Evolutionary conservation across 208 protist genomes (phyloP), one percentile per base, ranked within the genome.

Genomic region (Leishmania lainsoni): DNA sequence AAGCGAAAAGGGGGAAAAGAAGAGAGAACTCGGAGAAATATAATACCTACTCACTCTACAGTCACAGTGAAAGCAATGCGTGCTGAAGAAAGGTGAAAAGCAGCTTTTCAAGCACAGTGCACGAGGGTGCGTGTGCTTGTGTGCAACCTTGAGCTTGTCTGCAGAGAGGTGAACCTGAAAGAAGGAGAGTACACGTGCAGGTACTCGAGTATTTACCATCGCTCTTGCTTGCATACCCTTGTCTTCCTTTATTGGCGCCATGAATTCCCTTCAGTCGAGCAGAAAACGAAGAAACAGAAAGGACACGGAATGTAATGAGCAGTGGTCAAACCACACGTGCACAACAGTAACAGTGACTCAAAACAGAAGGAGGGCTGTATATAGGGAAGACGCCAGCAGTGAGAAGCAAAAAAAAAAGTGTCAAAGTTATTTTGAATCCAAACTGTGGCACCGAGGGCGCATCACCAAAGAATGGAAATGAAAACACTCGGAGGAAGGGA

Each of bases 391-490:
- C 14, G 45, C 72, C 48, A 76, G 32, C n/a, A 39, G 48, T 26
- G 32, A 76, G 42, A 45, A 45, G 42, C 42, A 42, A 59, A 42
- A 5, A 75, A 48, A 26, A 48, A 10, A 32, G 32, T 42, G 66
- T 26, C 39, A 14, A 48, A 48, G 3, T 12, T 71, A 14, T 71
- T 45, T 71, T n/a, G 17, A 22, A 48, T 14, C 17, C 3, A n/a
- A 48, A 48, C 20, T 39, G 48, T 17, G 66, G 66, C 66, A 71
- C 39, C 66, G 20, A 39, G 35, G 49, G 39, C n/a, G 48, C 66
- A 48, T 71, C 66, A 71, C 66, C 20, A 5, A 71, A 48, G 66
- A 71, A 71, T 17, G n/a, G 20, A 71, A 71, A 71, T n/a, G 66
- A 48, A n/a, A 17, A 71, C 14, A 71, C 39, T 6, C 66, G 4